Base-by-base conservation (phyloP, 805 yeast genomes). In the Sugiyamaella qingdaonensis region DNA sequence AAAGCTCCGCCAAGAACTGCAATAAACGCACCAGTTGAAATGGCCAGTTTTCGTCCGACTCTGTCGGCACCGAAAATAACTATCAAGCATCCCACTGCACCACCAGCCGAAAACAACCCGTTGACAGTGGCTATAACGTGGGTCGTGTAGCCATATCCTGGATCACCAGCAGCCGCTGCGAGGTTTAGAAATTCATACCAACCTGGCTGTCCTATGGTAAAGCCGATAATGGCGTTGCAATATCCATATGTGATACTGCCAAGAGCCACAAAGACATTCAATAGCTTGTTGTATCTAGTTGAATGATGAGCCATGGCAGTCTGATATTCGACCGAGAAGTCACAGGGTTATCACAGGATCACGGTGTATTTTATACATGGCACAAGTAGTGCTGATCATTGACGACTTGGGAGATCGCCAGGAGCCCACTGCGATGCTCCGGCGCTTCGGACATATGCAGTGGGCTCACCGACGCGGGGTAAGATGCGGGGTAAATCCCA, bases 91-190 rank as follows among this genome's bases (percentile, higher is more conserved):
- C 54, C 54, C 5, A 53, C 50, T 9, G 54, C 54, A 10, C 51
- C 56, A 8, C 56, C 56, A 19, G 54, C 54, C 32, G 54, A 53
- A 36, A 53, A 50, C 11, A 53, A 36, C 18, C 54, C 54, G 33
- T 53, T 53, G 11, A 53, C 54, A 34, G 56, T 35, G n/a, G 54
- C 51, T n/a, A 50, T 50, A 9, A 53, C 54, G 35, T 48, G 39
- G 10, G 53, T 51, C 11, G 54, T 49, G 36, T 51, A 37, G 21
- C 13, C 16, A 44, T 44, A 44, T 10, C 47, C 47, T 11, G 47
- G 47, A 11, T 11, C 34, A 13, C 13, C 35, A 18, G 47, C 33
- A 21, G 18, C 24, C 8, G 47, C 29, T 21, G 35, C 33, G 18
- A 44, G 35, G 10, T 33, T 4, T 3, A 46, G 24, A 19, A 39